Evolutionary conservation across 2,329 filamentous ascomycete species (phyloP).

Genomic region (Aspergillus oerlinghausenensis): DNA sequence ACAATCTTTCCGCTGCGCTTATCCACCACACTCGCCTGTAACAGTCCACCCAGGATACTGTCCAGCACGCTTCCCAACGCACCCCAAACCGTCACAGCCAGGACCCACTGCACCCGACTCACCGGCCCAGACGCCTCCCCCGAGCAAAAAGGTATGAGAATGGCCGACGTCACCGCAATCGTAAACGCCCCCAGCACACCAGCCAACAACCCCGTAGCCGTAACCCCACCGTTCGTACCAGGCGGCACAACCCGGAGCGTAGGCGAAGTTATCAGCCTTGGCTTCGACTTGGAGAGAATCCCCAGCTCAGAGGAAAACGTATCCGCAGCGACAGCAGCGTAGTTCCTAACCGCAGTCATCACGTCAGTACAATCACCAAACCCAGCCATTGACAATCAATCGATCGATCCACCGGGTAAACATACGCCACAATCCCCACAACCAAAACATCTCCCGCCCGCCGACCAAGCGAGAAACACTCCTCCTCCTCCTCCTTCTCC

Average conservation of each 20-base stretch:
- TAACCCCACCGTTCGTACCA: constrained; percentile 93
- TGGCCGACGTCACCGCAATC: constrained; percentile 62
- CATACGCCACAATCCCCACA: constrained; percentile 40
- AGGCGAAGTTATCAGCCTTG: constrained; percentile 80
- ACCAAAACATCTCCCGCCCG: constrained; percentile 34
- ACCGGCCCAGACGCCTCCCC: constrained; percentile 44
- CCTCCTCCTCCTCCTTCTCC: constrained; percentile 2
- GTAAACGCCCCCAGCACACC: constrained; percentile 68
- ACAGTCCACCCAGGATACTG: constrained; percentile 75
- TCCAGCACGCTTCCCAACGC: constrained; percentile 77
- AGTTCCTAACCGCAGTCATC: constrained; percentile 54
- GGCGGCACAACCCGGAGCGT: constrained; percentile 73
- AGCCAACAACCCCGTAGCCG: constrained; percentile 65
- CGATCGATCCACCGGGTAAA: not conserved
- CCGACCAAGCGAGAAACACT: constrained; percentile 38
- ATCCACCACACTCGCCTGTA: constrained; percentile 85
- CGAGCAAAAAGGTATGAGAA: constrained; percentile 66
- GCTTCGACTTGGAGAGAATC: constrained; percentile 71
- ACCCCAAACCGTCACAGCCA: constrained; percentile 66
- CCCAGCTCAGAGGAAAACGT: constrained; percentile 95
- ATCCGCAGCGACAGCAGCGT: constrained; percentile 86
- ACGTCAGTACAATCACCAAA: not conserved
- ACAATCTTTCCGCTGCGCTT: constrained; percentile 79
- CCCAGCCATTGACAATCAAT: too few relatives aligned
- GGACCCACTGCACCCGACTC: constrained; percentile 45